Base-by-base conservation (phyloP, 2,329 filamentous ascomycete species). In the Hyphodiscus sp. region DNA sequence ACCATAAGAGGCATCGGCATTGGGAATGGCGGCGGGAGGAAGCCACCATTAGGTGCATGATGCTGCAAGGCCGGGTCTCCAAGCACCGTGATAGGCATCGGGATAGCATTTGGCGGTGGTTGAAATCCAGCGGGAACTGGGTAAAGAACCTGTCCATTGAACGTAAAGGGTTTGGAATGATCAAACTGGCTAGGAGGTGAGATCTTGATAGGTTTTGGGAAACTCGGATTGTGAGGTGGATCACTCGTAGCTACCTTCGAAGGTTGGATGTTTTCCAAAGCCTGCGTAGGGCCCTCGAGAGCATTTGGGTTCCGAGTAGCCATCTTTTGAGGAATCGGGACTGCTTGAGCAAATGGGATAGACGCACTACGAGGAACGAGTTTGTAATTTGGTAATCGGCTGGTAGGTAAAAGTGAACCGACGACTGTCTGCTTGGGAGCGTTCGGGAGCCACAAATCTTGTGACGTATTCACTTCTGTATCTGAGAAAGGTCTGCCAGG, bases 101-200 rank as follows among this genome's bases (percentile, higher is more conserved):
- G 54, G 44, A 62, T 53, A 23, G 58, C 49, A 38, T 58, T 56
- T 29, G 54, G 52, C 26, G 64, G 61, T 50, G 59, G 59, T 18
- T 63, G 61, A 38, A 63, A 59, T n/a, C 59, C 59, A 43, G 54
- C 59, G 11, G 58, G 56, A 45, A 63, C 50, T 15, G 67, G 67
- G 53, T 66, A 67, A 26, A 68, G 58, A 30, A 66, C 20, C 38
- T 69, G 64, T 16, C 66, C 66, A 50, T 67, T 67, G 55, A 62
- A 60, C 50, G 64, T 54, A 55, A 68, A 69, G 43, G 67, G 67
- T 51, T 63, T 66, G 8, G 58, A 64, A 18, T 65, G 60, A 51
- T 69, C 66, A 49, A 69, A 69, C 49, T 69, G 67, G 42, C 49
- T 58, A 33, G 67, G 67, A 16, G 61, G 65, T 18, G 67, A 69